Evolutionary conservation across 2,329 filamentous ascomycete genomes (phyloP).

Genomic region (Cryphonectria parasitica): DNA sequence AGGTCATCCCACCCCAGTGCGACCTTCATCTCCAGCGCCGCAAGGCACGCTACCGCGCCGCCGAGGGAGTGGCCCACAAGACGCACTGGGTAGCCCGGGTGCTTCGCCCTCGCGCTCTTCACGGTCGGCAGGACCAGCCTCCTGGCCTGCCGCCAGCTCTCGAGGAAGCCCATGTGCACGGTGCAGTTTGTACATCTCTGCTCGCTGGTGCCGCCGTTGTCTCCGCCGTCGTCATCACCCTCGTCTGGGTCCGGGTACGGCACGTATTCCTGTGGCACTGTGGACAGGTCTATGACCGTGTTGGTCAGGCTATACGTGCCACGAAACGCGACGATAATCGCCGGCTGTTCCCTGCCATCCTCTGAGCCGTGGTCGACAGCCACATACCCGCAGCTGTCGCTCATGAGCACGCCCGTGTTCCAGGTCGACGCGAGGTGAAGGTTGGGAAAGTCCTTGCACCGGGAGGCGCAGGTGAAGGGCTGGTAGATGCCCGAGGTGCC

Average conservation of each 20-base stretch:
- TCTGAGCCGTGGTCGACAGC: slow-evolving; percentile 73
- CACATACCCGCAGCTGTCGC: slow-evolving; percentile 92
- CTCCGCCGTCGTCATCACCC: slow-evolving; percentile 31
- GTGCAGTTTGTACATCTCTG: slow-evolving; percentile 79
- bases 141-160: slow-evolving; percentile 80
- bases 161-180: slow-evolving; percentile 88
- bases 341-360: slow-evolving; percentile 35
- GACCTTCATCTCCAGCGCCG: slow-evolving; percentile 75
- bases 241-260: slow-evolving; percentile 72
- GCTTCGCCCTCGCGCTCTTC: slow-evolving; percentile 56
- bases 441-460: slow-evolving; percentile 80
- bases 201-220: not conserved
- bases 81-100: slow-evolving; percentile 74
- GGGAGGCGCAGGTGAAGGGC: slow-evolving; percentile 84
- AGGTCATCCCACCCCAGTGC: slow-evolving; percentile 74
- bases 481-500: slow-evolving; percentile 79
- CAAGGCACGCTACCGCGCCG: slow-evolving; percentile 87
- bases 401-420: slow-evolving; percentile 85
- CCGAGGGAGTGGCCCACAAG: slow-evolving; percentile 91
- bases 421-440: slow-evolving; percentile 83
- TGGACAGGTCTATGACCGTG: slow-evolving; percentile 87
- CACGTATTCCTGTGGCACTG: slow-evolving; percentile 85
- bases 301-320: slow-evolving; percentile 95
- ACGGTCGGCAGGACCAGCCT: slow-evolving; percentile 70
- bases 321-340: slow-evolving; percentile 84